These are phyloP conservation scores for Xylaria polymorpha DNA, from an alignment of 2,329 filamentous ascomycete species.

Conservation along the genomic window DNA sequence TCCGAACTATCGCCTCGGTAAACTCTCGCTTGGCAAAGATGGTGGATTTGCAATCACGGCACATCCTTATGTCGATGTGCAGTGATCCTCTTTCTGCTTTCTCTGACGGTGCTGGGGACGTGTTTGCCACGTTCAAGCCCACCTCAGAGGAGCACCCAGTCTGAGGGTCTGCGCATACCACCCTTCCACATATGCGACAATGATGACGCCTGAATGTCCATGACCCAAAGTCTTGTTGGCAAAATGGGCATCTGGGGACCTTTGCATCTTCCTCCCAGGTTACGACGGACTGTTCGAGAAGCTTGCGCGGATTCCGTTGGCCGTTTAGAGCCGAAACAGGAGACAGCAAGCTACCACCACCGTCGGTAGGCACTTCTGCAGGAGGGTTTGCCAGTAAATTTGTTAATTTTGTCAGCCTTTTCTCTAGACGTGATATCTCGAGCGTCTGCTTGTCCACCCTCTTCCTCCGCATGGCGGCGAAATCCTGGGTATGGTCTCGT, in stretches of 20 bases:
- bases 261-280: conserved; percentile 92
- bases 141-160: conserved; percentile 89
- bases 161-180: conserved; percentile 88
- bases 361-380: conserved; percentile 62
- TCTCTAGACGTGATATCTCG: conserved; percentile 90
- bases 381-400: conserved; percentile 82
- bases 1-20: conserved; percentile 72
- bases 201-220: conserved; percentile 96
- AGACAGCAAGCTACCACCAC: conserved; percentile 66
- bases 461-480: conserved; percentile 76
- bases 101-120: conserved; percentile 57
- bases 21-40: conserved; percentile 80
- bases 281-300: conserved; percentile 90
- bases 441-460: conserved; percentile 86
- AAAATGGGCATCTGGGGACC: conserved; percentile 88
- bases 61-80: conserved; percentile 87
- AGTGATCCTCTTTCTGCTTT: conserved; percentile 58
- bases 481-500: conserved; percentile 77
- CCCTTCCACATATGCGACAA: conserved; percentile 90
- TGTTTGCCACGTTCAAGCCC: conserved; percentile 77
- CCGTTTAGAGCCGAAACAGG: conserved; percentile 71
- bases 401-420: conserved; percentile 89
- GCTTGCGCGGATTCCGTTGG: conserved; percentile 80
- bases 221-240: conserved; percentile 92
- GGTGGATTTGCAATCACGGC: conserved; percentile 80